These are phyloP conservation scores for Hypoxylon sp. DNA, from an alignment of 2,329 filamentous ascomycete species.

Conservation along the genomic window DNA sequence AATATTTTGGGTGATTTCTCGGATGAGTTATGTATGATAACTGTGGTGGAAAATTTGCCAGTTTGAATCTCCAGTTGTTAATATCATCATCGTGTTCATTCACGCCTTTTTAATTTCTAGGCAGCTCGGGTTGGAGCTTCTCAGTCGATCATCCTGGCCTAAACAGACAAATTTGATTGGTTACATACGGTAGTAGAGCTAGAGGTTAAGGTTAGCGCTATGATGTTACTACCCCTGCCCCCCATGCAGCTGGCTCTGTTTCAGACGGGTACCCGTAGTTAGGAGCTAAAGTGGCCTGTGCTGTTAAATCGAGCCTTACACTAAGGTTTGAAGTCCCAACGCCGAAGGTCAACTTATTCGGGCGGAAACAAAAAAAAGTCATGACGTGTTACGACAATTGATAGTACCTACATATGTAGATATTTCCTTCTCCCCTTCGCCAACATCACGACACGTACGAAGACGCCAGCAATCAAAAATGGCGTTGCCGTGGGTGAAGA, in stretches of 20 bases:
- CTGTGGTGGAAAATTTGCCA: not conserved
- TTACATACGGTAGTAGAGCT: too few species aligned
- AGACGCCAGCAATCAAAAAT: constrained; percentile 58
- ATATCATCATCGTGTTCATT: constrained; percentile 26
- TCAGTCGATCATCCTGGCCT: constrained; percentile 4
- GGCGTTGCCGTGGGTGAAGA: constrained; percentile 79
- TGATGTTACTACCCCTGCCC: not conserved
- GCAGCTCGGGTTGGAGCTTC: constrained; percentile 5
- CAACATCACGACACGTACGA: constrained; percentile 6
- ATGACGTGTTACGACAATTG: constrained; percentile 37
- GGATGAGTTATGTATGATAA: not conserved
- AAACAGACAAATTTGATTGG: constrained; percentile 30
- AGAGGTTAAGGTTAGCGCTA: constrained; percentile 8
- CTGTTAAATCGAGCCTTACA: not conserved
- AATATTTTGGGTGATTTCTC: not conserved
- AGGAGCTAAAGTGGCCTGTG: constrained; percentile 29
- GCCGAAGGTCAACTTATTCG: not conserved
- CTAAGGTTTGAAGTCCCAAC: constrained; percentile 4
- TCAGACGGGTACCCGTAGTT: not conserved
- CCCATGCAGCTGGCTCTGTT: constrained; percentile 2
- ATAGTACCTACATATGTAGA: too few species aligned
- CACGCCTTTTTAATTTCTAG: constrained; percentile 25
- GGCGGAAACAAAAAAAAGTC: constrained; percentile 30
- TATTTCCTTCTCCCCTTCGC: constrained; percentile 2
- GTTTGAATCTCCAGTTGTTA: constrained; percentile 9